phyloP scores from a whole-genome alignment of 495 filamentous ascomycete genomes.

The Aspergillus sclerotioniger region DNA sequence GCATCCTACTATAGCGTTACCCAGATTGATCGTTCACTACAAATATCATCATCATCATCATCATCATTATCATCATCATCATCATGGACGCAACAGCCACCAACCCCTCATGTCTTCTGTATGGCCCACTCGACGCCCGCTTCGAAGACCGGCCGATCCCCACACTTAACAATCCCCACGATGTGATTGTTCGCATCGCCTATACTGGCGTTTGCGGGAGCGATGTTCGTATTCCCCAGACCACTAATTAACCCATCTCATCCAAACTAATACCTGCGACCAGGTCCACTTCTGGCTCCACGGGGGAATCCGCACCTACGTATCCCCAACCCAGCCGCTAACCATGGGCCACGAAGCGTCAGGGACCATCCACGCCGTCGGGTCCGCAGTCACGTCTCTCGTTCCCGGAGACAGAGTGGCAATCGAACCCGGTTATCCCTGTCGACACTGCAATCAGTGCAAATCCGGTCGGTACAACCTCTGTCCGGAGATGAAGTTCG shows the following conservation, averaged over 20 bases:
- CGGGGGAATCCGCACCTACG: constrained; percentile 38
- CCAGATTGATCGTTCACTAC: too few relatives aligned
- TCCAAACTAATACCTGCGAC: too few relatives aligned
- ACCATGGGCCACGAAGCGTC: constrained; percentile 67
- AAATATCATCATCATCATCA: too few relatives aligned
- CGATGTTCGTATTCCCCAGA: constrained; percentile 30
- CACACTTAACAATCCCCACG: constrained; percentile 43
- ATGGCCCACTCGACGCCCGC: too few relatives aligned
- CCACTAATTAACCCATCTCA: too few relatives aligned
- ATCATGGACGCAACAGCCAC: too few relatives aligned
- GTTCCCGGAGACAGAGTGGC: constrained; percentile 68
- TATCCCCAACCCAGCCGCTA: constrained; percentile 43
- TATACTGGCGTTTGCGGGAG: constrained; percentile 54
- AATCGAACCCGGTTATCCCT: constrained; percentile 75
- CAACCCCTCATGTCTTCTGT: too few relatives aligned
- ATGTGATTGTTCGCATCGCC: constrained; percentile 51
- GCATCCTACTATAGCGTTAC: too few relatives aligned
- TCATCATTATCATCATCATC: too few relatives aligned
- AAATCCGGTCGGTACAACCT: constrained; percentile 73
- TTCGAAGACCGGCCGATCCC: constrained; percentile 70
- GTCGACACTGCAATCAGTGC: constrained; percentile 65
- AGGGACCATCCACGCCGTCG: constrained; percentile 56
- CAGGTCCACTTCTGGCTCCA: constrained; percentile 52
- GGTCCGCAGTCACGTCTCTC: constrained; percentile 50
- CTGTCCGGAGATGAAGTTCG: constrained; percentile 72